A percentile compares a stretch with the other conserved stretches of the same genome.
These are phyloP conservation scores for Tieghemostelium lacteum DNA, from an alignment of 78 protist species.

Conservation along the genomic window DNA sequence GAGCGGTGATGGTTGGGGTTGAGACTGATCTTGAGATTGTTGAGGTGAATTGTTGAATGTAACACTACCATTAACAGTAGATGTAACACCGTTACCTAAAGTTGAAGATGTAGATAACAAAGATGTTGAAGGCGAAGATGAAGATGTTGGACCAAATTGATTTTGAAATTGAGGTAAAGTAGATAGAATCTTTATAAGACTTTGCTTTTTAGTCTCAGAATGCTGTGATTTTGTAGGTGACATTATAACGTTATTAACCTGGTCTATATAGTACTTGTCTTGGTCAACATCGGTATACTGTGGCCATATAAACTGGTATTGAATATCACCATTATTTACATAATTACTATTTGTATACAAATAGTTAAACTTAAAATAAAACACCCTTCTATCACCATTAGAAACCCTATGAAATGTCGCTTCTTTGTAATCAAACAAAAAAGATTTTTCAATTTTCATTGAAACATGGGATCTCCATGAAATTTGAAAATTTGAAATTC, in stretches of 20 bases:
- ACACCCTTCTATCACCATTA: not conserved
- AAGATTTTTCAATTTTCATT: constrained; percentile 3
- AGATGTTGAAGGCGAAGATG: not conserved
- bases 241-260: not conserved
- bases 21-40: too few relatives aligned
- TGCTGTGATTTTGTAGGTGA: not conserved
- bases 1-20: too few relatives aligned
- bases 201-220: not conserved
- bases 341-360: not conserved
- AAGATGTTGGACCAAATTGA: not conserved
- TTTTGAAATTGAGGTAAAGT: constrained; percentile 5
- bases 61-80: too few relatives aligned
- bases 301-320: constrained; percentile 17
- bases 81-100: too few relatives aligned
- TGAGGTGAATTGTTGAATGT: too few relatives aligned
- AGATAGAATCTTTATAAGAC: not conserved
- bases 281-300: not conserved
- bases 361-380: not conserved
- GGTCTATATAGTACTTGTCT: not conserved
- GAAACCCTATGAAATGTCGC: not conserved
- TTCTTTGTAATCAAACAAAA: constrained; percentile 8
- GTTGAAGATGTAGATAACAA: too few relatives aligned
- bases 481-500: constrained; percentile 7
- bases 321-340: not conserved
- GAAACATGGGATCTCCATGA: not conserved